Base-by-base conservation (phyloP, 345 rosid species). In the Noccaea caerulescens region DNA sequence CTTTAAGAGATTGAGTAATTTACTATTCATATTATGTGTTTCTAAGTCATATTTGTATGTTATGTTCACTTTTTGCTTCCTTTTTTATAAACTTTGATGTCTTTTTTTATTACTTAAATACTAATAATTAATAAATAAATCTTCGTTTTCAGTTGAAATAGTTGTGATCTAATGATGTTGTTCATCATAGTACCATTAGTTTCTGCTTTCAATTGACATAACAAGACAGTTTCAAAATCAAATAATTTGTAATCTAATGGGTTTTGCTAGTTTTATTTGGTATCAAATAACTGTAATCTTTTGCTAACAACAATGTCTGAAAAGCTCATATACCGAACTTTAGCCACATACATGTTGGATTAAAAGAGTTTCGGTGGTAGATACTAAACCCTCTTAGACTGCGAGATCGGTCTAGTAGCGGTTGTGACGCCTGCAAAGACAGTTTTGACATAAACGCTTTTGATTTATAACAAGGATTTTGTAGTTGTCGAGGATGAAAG, bases 401-500 rank as follows among this genome's bases (percentile, higher is more conserved):
- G 10, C 53, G 39, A 43, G 53, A 57, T 42, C 36, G 36, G 36
- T 33, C 30, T 69, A 76, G 75, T 70, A 76, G 76, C 76, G 79
- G 50, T 76, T 76, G 65, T 70, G 72, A 32, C 80, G 76, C 65
- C 80, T 76, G 76, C n/a, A 57, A 27, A 58, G 8, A 6, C 46
- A 12, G 34, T 62, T 47, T 11, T 45, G 63, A 55, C 25, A 42
- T 4, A 67, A 25, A 44, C 23, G 23, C 23, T 20, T 20, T 20
- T 39, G 44, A 23, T 55, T 23, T 36, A 53, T 27, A 27, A 4
- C 6, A 66, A 14, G 11, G 56, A 39, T 13, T 27, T 39, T 79
- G 30, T 27, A 27, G 30, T 27, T 2, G 4, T 27, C 4, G 30
- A 27, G 30, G 30, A 27, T 27, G 30, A 2, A 27, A 27, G 30